A percentile compares a stretch with the other conserved stretches of the same genome.
Conservation (phyloP, 2,329 filamentous ascomycete species). For the Scytalidium lignicola region DNA sequence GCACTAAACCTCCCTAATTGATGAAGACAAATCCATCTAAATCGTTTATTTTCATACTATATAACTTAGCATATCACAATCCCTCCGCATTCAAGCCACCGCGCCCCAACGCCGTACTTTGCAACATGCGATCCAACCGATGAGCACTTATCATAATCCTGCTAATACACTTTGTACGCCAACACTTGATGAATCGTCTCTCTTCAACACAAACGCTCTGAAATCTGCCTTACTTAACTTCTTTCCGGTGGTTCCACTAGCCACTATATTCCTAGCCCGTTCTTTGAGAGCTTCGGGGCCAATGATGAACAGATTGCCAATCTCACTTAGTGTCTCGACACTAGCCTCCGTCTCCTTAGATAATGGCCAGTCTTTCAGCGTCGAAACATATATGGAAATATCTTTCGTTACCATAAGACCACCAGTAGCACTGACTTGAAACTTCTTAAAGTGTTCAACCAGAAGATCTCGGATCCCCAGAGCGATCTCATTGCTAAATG, state of each 20-base stretch:
- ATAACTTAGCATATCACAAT: not conserved
- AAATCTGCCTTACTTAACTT: slow-evolving; percentile 65
- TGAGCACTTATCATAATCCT: slow-evolving; percentile 21
- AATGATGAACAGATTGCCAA: slow-evolving; percentile 94
- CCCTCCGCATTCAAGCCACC: not conserved
- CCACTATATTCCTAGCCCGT: slow-evolving; percentile 49
- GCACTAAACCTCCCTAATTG: not conserved
- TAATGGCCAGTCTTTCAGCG: slow-evolving; percentile 77
- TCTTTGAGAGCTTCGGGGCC: slow-evolving; percentile 73
- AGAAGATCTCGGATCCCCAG: slow-evolving; percentile 71
- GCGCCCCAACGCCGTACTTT: not conserved
- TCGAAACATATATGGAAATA: slow-evolving; percentile 85
- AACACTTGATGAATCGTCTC: slow-evolving; percentile 76
- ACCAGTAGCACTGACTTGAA: slow-evolving; percentile 86
- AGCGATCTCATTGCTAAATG: slow-evolving; percentile 79
- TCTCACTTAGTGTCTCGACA: slow-evolving; percentile 85
- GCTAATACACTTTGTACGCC: slow-evolving; percentile 81
- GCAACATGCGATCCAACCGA: not conserved
- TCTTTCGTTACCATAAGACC: slow-evolving; percentile 95
- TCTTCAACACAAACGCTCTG: slow-evolving; percentile 75
- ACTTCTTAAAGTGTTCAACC: slow-evolving; percentile 91
- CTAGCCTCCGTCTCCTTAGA: slow-evolving; percentile 61
- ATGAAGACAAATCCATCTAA: not conserved
- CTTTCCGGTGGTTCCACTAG: slow-evolving; percentile 37
- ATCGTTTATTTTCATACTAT: not conserved